Percentiles rank a stretch among this genome's conserved stretches.
Conservation (phyloP, 371 early-diverging fungal species). For the Saksenaea oblongispora region DNA sequence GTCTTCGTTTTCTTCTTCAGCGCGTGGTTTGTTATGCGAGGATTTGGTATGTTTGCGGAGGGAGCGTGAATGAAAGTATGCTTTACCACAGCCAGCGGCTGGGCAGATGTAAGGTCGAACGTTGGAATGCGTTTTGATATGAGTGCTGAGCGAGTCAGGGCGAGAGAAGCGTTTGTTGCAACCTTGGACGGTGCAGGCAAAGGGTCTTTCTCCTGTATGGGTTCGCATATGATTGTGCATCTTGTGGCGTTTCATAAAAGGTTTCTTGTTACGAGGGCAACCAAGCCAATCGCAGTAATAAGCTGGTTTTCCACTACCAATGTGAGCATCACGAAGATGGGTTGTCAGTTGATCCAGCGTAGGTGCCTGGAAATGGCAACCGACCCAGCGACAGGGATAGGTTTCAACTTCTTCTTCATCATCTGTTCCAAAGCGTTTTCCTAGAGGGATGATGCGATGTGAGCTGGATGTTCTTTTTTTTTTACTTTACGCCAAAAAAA, state of each 20-base stretch:
- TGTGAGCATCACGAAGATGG: constrained; percentile 65
- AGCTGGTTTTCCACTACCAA: constrained; percentile 66
- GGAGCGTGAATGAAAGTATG: constrained; percentile 80
- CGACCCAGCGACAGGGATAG: constrained; percentile 60
- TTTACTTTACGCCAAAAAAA: too few species aligned
- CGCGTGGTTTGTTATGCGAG: constrained; percentile 33
- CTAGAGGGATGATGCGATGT: neutral
- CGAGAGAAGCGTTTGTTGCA: constrained; percentile 82
- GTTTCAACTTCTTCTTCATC: constrained; percentile 18
- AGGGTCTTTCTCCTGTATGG: constrained; percentile 78
- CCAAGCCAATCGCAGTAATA: constrained; percentile 76
- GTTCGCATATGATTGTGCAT: constrained; percentile 82
- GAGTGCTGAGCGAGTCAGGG: constrained; percentile 82
- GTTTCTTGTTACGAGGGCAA: constrained; percentile 66
- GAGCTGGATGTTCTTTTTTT: neutral
- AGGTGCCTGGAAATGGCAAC: constrained; percentile 49
- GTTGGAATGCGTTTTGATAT: constrained; percentile 84
- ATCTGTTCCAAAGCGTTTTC: constrained; percentile 9
- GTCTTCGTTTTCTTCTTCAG: constrained; percentile 1
- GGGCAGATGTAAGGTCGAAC: constrained; percentile 69
- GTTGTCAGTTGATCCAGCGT: constrained; percentile 56
- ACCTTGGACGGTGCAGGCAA: constrained; percentile 29
- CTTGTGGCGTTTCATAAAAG: constrained; percentile 84
- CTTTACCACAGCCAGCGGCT: constrained; percentile 66
- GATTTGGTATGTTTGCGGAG: constrained; percentile 70